A percentile compares a stretch with the other conserved stretches of the same genome.
phyloP scores from a whole-genome alignment of 1,284 basidiomycete species.

The Gymnopus androsaceus region DNA sequence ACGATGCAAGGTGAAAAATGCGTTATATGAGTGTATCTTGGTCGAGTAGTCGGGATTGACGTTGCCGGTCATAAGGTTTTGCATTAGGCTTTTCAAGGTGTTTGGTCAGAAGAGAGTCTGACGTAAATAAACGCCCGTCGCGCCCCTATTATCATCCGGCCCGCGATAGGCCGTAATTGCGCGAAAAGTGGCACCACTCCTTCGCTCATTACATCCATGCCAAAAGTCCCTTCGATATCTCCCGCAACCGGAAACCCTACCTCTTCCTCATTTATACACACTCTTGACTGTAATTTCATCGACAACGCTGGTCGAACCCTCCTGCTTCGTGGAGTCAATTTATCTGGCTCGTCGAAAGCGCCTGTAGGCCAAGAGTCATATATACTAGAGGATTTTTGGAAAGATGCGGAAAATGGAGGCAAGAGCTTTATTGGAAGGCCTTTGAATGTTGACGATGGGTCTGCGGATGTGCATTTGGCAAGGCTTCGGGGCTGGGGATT shows the following conservation, averaged over 20 bases:
- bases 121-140: too few species aligned
- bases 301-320: slow-evolving; percentile 84
- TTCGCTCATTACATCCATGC: too few species aligned
- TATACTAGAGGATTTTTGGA: slow-evolving; percentile 84
- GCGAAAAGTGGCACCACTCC: too few species aligned
- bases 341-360: slow-evolving; percentile 86
- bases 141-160: too few species aligned
- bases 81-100: too few species aligned
- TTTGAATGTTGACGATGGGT: slow-evolving; percentile 81
- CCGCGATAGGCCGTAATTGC: too few species aligned
- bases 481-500: slow-evolving; percentile 92
- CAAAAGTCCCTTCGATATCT: slow-evolving; percentile 58
- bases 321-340: slow-evolving; percentile 90
- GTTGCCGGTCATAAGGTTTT: too few species aligned
- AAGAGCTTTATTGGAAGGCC: slow-evolving; percentile 77
- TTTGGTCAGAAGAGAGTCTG: too few species aligned
- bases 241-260: slow-evolving; percentile 68
- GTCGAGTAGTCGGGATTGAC: too few species aligned
- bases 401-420: slow-evolving; percentile 75
- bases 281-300: slow-evolving; percentile 75
- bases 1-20: too few species aligned
- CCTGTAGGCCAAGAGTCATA: slow-evolving; percentile 74
- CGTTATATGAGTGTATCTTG: too few species aligned
- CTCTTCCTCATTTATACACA: slow-evolving; percentile 62
- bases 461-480: slow-evolving; percentile 86